A percentile compares a stretch with the other conserved stretches of the same genome.
These are phyloP conservation scores for Juglanconis juglandina DNA, from an alignment of 2,329 filamentous ascomycete genomes.

Conservation along the genomic window DNA sequence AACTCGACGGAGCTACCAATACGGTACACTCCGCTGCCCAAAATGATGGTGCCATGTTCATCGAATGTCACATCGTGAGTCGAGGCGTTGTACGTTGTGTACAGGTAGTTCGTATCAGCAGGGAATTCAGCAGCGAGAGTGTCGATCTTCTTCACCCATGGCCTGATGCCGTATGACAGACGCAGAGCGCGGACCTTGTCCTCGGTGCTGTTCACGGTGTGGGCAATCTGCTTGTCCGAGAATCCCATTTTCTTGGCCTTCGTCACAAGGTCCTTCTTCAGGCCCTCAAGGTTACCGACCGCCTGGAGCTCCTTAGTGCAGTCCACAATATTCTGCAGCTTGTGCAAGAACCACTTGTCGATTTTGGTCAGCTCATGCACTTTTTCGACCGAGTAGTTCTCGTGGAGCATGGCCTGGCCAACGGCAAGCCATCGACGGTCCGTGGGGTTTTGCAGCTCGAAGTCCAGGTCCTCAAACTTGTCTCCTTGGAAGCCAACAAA, in stretches of 20 bases:
- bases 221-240: conserved; percentile 91
- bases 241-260: conserved; percentile 98
- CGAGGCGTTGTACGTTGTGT: conserved; percentile 96
- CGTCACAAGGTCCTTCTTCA: conserved; percentile 84
- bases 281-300: conserved; percentile 73
- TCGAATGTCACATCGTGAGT: conserved; percentile 92
- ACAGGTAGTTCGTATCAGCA: conserved; percentile 90
- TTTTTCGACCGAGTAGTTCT: conserved; percentile 88
- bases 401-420: conserved; percentile 95
- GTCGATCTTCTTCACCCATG: conserved; percentile 98
- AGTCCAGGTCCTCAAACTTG: conserved; percentile 89
- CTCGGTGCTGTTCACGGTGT: conserved; percentile 79
- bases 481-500: conserved; percentile 94
- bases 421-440: conserved; percentile 97
- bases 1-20: conserved; percentile 98
- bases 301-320: conserved; percentile 82
- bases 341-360: conserved; percentile 99
- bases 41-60: conserved; percentile 82
- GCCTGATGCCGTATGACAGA: conserved; percentile 81
- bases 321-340: conserved; percentile 95
- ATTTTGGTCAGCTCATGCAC: conserved; percentile 96
- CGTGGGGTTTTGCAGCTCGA: conserved; percentile 84
- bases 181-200: conserved; percentile 83
- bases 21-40: conserved; percentile 94
- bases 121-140: conserved; percentile 96